Conservation (phyloP, 1,284 basidiomycete genomes). For the Trichosporon ovoides region DNA sequence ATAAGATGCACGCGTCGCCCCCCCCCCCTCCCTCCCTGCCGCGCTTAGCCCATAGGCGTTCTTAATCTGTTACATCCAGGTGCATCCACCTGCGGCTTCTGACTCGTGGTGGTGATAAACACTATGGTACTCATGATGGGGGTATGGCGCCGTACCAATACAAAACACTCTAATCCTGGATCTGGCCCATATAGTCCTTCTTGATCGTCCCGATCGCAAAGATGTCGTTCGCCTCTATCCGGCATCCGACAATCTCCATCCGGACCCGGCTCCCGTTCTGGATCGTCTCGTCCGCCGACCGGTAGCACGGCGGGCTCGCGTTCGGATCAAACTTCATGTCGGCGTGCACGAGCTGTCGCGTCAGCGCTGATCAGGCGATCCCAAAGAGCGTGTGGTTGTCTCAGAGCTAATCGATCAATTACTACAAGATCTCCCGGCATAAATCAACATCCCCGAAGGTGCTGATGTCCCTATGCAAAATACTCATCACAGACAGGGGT, state of each 20-base stretch:
- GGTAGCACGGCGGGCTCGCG: slow-evolving; percentile 84
- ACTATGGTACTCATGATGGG: slow-evolving; percentile 13
- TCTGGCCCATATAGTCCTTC: slow-evolving; percentile 86
- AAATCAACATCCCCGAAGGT: slow-evolving; percentile 44
- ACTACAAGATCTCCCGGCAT: slow-evolving; percentile 49
- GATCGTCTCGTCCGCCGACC: slow-evolving; percentile 85
- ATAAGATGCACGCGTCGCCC: no score
- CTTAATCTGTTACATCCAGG: slow-evolving; percentile 3
- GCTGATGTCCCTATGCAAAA: slow-evolving; percentile 41
- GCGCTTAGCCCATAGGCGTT: no score
- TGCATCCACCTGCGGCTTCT: not conserved
- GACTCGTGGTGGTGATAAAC: not conserved
- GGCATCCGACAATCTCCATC: slow-evolving; percentile 92
- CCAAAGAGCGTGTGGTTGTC: slow-evolving; percentile 10
- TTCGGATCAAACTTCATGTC: slow-evolving; percentile 90
- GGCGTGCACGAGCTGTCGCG: slow-evolving; percentile 78
- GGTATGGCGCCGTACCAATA: slow-evolving; percentile 8
- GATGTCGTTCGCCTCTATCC: slow-evolving; percentile 96
- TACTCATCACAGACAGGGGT: slow-evolving; percentile 26
- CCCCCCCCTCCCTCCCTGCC: no score
- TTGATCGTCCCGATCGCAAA: slow-evolving; percentile 92
- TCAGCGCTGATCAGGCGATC: slow-evolving; percentile 12
- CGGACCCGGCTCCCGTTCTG: slow-evolving; percentile 89
- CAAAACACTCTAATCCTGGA: slow-evolving; percentile 45
- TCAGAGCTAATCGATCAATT: slow-evolving; percentile 48